A percentile compares a stretch with the other conserved stretches of the same genome.
phyloP scores from a whole-genome alignment of 2,329 filamentous ascomycete genomes.

The Leptosphaerulina australis region DNA sequence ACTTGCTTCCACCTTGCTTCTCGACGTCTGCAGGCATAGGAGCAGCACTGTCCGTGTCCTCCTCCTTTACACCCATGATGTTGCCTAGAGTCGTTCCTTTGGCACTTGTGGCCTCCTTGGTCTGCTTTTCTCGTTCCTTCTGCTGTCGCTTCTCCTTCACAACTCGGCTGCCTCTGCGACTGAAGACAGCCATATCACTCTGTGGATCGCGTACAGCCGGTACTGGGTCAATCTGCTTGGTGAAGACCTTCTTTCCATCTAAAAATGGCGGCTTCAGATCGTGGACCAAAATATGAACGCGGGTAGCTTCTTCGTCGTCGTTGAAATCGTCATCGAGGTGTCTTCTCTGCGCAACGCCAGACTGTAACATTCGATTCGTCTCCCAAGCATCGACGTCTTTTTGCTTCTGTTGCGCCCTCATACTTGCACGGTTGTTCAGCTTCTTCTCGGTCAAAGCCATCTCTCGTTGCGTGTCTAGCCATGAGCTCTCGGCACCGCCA shows the following conservation, averaged over 20 bases:
- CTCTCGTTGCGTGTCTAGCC: conserved; percentile 78
- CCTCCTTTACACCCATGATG: conserved; percentile 93
- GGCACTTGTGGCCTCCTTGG: conserved; percentile 91
- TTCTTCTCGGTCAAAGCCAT: conserved; percentile 80
- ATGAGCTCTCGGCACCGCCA: conserved; percentile 72
- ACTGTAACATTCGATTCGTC: conserved; percentile 96
- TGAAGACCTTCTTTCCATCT: conserved; percentile 94
- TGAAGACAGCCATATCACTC: conserved; percentile 99
- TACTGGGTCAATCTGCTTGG: conserved; percentile 93
- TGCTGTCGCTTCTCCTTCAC: conserved; percentile 91
- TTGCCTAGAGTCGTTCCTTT: conserved; percentile 92
- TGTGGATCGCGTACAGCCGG: conserved; percentile 91
- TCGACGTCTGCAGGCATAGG: conserved; percentile 76
- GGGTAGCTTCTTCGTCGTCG: conserved; percentile 86
- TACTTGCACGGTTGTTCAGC: conserved; percentile 71
- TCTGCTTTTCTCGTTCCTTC: conserved; percentile 90
- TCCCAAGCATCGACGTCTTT: conserved; percentile 98
- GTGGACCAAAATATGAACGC: conserved; percentile 90
- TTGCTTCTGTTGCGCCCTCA: conserved; percentile 80
- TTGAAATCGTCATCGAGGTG: conserved; percentile 83
- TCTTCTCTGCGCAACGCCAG: conserved; percentile 88
- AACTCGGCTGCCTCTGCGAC: conserved; percentile 89
- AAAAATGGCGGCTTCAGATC: conserved; percentile 93
- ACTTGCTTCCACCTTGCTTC: conserved; percentile 73
- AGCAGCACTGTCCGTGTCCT: conserved; percentile 83